Conservation (phyloP, 129 eudicot genomes). For the Lonicera japonica region DNA sequence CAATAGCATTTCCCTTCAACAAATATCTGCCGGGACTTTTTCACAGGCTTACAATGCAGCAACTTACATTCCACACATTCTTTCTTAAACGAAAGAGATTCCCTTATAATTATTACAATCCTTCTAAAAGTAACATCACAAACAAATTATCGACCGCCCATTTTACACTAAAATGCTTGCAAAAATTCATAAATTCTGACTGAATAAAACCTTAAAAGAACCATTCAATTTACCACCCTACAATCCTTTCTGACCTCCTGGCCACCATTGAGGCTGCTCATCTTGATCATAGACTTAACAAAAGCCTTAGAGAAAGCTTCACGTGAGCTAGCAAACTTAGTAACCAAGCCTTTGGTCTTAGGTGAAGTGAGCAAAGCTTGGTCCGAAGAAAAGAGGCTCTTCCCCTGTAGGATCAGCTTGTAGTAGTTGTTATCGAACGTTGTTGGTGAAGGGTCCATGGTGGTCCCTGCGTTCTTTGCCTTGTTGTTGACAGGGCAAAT, state of each 20-base stretch:
- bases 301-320: constrained; percentile 57
- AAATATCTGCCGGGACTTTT: too few species aligned
- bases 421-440: constrained; percentile 67
- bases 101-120: background rate
- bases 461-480: constrained; percentile 59
- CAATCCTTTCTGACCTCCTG: constrained; percentile 77
- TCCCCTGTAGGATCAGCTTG: constrained; percentile 59
- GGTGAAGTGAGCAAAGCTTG: constrained; percentile 65
- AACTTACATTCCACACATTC: too few species aligned
- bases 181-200: too few species aligned
- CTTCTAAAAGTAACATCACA: background rate
- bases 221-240: constrained; percentile 46
- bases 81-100: background rate
- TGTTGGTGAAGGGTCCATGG: constrained; percentile 74
- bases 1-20: too few species aligned
- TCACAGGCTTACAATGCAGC: too few species aligned
- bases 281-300: constrained; percentile 74
- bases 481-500: constrained; percentile 41
- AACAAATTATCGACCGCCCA: background rate
- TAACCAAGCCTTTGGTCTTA: constrained; percentile 45
- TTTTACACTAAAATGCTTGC: too few species aligned
- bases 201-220: background rate
- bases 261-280: constrained; percentile 87
- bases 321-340: constrained; percentile 52
- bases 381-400: constrained; percentile 61